Base-by-base conservation (phyloP, 805 yeast species). In the Candida odintsovae region DNA sequence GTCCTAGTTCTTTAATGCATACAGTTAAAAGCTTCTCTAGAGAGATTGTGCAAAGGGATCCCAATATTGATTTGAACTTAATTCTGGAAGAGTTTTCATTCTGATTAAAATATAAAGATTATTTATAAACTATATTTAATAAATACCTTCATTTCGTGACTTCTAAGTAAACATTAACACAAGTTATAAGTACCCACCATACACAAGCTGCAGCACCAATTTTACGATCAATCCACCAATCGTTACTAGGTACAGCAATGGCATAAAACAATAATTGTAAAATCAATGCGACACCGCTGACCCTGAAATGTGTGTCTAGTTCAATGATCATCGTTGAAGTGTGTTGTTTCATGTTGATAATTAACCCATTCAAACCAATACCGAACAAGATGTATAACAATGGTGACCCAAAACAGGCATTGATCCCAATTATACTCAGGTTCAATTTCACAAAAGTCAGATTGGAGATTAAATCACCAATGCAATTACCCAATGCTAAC, bases 381-480 rank as follows among this genome's bases (percentile, higher is more conserved):
- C 97, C 95, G 36, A 90, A 71, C 11, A 94, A 68, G 38, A 85
- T 69, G 44, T 90, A 84, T 38, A 94, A 63, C 47, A 92, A 66
- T 0, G 98, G 98, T 1, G 97, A 89, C 0, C 97, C 98, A 62
- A 90, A 85, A 59, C 98, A 90, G 0, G 97, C 97, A 25, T 94
- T 86, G n/a, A 94, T 70, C 0, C 97, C 97, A 86, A 92, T 86
- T 40, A 85, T 73, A 0, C 96, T 87, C 67, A 79, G 82, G 0
- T 96, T 96, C 73, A 87, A 76, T 47, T 70, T 70, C 0, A 96
- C 90, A 22, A 92, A 78, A 0, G 95, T 84, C 31, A 84, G 63
- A 55, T 92, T 89, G 0, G 97, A 84, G 1, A 90, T 81, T 41
- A 90, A 68, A 59, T 92, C 99, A 6, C 98, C 97, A 7, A 86